Evolutionary conservation across 805 yeast species (phyloP), one percentile per base, ranked within the genome.

Genomic region (Starmera amethionina): DNA sequence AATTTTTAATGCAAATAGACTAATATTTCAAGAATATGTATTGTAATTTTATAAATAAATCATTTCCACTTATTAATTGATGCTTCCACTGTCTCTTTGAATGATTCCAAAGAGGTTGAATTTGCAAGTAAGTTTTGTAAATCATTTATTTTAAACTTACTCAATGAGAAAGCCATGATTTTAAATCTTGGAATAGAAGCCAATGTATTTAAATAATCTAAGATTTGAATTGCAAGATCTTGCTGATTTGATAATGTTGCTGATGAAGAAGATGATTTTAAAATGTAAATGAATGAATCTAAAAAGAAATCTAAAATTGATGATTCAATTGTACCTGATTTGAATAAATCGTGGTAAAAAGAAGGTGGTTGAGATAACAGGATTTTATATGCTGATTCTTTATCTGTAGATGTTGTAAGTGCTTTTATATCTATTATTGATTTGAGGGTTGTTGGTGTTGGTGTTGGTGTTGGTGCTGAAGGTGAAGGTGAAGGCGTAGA

Each of bases 261-360:
- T 8, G 7, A 4, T 4, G 38, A n/a, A 2, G 32, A 22, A 2
- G 32, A 22, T 7, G 28, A 18, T 12, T 35, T 32, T 10, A 48
- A 13, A 0, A n/a, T 15, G 18, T 38, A 32, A 4, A 40, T 27
- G 1, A 47, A 54, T 0, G 81, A 71, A 27, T 70, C 72, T 8
- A 77, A 37, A 41, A 63, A 69, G 43, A 73, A 68, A n/a, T 60
- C 60, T 8, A 77, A 53, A 42, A 72, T 65, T 11, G 67, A 71
- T 0, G 68, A 48, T 32, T 77, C 83, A 1, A 78, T 52, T 1
- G 79, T 79, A 9, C 70, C 63, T 4, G 50, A 40, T 8, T 52
- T 47, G 41, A 72, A 77, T 2, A 70, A 43, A 10, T 49, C 48
- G 2, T 44, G 14, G 32, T 64, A 61, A 1, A 53, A 50, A 0